Base-by-base conservation (phyloP, 352 stramenopile genomes). In the Blastocystis sp. region DNA sequence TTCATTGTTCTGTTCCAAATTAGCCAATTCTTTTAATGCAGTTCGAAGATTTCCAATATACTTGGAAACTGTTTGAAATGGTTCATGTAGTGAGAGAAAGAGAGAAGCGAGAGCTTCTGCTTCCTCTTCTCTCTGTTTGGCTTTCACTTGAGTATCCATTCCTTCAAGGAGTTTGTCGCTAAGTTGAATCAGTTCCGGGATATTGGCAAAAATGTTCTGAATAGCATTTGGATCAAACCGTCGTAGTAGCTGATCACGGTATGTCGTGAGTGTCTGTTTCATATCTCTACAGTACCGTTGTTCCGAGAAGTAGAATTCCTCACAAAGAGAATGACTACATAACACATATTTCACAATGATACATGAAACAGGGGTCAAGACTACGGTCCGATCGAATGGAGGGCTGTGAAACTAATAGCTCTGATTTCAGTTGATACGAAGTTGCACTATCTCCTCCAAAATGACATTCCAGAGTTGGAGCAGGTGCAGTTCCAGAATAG, bases 301-400 rank as follows among this genome's bases (percentile, higher is more conserved):
- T 56, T 83, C 71, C 14, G 49, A 19, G 3, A 65, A 63, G 35
- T 67, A 83, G 3, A 63, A 43, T 3, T 83, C 71, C 49, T 83
- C 71, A 43, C 71, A 83, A 3, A 83, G 46, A 4, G 29, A 65
- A 43, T 83, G 71, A 42, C 71, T 83, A 66, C 32, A 37, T 42
- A 7, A 19, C 1, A 78, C 21, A 11, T 21, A 6, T 12, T 5
- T 21, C 0, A 16, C 19, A 16, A 29, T 1, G 5, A n/a, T 43
- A 74, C 63, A 74, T 37, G 27, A 74, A 43, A 3, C n/a, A 21
- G 63, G 2, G 29, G 1, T 74, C 63, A 24, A 74, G 63, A 9
- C 11, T 24, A 43, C 1, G 6, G 32, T 74, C 42, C 63, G 27
- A 74, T 6, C 32, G 21, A 6, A 74, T 1, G 4, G 51, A 27